Conservation (phyloP, 2,329 filamentous ascomycete species). For the Diaporthe batatas region DNA sequence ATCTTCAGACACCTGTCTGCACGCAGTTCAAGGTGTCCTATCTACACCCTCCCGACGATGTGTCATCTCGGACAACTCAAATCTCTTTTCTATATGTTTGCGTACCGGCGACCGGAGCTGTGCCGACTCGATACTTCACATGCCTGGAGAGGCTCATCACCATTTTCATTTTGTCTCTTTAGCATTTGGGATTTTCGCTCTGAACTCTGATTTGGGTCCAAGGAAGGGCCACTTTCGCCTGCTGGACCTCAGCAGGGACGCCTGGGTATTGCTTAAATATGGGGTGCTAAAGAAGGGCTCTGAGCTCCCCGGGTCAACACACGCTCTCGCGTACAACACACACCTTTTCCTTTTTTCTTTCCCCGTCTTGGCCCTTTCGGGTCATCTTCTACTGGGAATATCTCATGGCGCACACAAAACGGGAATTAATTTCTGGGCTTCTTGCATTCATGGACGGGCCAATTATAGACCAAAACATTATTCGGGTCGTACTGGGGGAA, state of each 20-base stretch:
- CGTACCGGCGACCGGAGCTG: slow-evolving; percentile 6
- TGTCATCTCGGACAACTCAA: background rate
- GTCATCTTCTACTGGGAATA: background rate
- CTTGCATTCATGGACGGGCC: slow-evolving; percentile 27
- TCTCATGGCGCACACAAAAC: slow-evolving; percentile 18
- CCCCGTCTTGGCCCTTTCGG: too few species aligned
- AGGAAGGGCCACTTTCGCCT: background rate
- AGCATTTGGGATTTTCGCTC: background rate
- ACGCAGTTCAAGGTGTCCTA: background rate
- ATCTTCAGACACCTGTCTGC: background rate
- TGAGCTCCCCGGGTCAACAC: background rate
- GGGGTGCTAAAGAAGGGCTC: slow-evolving; percentile 25
- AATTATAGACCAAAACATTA: slow-evolving; percentile 29
- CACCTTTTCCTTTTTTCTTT: background rate
- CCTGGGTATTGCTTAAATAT: slow-evolving; percentile 18
- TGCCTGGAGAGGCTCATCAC: slow-evolving; percentile 9
- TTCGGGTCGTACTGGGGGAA: slow-evolving; percentile 11
- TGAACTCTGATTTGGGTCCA: background rate
- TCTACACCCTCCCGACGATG: slow-evolving; percentile 21
- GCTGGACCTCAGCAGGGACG: background rate
- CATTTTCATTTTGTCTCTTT: slow-evolving; percentile 7
- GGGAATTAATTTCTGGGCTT: background rate
- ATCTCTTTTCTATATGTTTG: slow-evolving; percentile 5
- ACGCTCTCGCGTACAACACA: background rate
- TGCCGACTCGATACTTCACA: background rate